Conservation (phyloP, 1,284 basidiomycete species). For the Ceratobasidium sp. region DNA sequence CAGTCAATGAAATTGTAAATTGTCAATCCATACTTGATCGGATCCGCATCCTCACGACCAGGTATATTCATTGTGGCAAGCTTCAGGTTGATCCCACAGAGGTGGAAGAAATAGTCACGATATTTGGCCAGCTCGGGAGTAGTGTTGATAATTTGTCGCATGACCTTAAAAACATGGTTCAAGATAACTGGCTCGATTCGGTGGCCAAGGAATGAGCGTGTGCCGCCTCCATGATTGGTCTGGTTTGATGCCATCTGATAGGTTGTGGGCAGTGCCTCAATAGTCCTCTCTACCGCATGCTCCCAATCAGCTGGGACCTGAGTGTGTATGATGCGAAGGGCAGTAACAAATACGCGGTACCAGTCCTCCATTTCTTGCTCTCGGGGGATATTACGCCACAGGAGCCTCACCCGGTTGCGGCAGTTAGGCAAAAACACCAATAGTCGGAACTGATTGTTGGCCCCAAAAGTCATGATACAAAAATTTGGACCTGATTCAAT, state of each 20-base stretch:
- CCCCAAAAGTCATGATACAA: neutral
- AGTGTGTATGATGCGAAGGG: neutral
- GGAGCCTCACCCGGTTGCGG: neutral
- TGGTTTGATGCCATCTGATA: neutral
- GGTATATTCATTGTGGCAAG: neutral
- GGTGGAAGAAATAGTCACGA: slow-evolving; percentile 14
- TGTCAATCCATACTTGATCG: neutral
- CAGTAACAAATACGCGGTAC: neutral
- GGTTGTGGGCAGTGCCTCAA: neutral
- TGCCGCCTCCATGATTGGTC: too few species aligned
- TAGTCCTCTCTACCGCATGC: slow-evolving; percentile 4
- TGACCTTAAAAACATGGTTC: neutral
- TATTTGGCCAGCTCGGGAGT: neutral
- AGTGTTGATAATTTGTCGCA: neutral
- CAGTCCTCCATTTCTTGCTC: neutral
- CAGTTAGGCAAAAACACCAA: slow-evolving; percentile 1
- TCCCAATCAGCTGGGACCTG: neutral
- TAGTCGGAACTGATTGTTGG: slow-evolving; percentile 19
- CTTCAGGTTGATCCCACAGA: slow-evolving; percentile 25
- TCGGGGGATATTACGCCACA: neutral
- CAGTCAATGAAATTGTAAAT: neutral
- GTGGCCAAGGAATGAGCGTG: too few species aligned
- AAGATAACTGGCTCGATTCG: too few species aligned
- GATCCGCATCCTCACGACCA: neutral
- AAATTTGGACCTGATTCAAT: neutral